Evolutionary conservation across 345 rosid genomes (phyloP), one percentile per base, ranked within the genome.

Genomic region (Eucalyptus polybractea): DNA sequence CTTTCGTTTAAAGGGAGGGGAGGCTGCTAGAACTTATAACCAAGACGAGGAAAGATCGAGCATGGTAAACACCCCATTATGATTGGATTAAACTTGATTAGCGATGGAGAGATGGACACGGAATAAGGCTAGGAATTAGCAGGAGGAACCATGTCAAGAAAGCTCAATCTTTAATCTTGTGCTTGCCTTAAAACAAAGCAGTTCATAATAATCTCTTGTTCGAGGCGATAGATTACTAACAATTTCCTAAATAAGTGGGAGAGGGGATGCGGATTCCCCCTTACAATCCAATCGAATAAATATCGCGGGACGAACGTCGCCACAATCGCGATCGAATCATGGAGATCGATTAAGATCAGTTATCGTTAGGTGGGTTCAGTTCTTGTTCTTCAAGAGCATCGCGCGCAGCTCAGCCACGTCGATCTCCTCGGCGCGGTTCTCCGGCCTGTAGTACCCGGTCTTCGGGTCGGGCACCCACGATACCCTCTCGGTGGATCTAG

Each of bases 371-470:
- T 56, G 62, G 62, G 62, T 11, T 56, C 62, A 56, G 62, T 56
- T 56, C 90, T 93, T 94, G 87, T 90, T 93, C 96, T 94, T 96
- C 93, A 97, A 91, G 83, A 95, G 94, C 67, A 88, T 29, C 49
- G 95, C 97, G 25, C 98, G 91, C 3, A 97, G 93, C 89, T 94
- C 98, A 9, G 96, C 98, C 29, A 90, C 94, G 90, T 97, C 98
- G 47, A 95, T 89, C 91, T 95, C 98, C 6, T 93, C 90, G 10
- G 94, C 92, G 65, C 92, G 92, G 90, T 93, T 94, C 88, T 94
- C 99, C 3, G 99, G 98, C 89, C 97, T 91, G 96, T 95, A 97
- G 91, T 90, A 94, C 25, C 99, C 98, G 90, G 99, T 96, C 49
- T 94, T 93, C 10, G 98, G 98, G 89, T 97, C 98, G 3, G 99